Percentiles rank a stretch among this genome's conserved stretches.
Evolutionary conservation across 768 basidiomycete genomes (phyloP).

Genomic region (Dentipellis sp.): DNA sequence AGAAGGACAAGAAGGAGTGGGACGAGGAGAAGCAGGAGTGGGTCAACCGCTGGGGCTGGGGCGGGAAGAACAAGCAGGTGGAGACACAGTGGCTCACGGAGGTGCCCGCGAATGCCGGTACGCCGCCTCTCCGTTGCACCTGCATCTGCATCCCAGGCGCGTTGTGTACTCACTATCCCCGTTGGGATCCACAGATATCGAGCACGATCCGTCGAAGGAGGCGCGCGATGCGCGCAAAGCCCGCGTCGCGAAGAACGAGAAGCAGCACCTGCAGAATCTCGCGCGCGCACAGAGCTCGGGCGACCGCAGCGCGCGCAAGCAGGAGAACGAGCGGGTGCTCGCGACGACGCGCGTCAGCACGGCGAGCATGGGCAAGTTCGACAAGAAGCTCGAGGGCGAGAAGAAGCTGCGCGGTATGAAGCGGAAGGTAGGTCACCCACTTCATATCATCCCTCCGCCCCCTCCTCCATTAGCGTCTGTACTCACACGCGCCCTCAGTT

Average conservation of each 20-base stretch:
- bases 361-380: slow-evolving; percentile 93
- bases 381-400: slow-evolving; percentile 85
- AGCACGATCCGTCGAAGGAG: slow-evolving; percentile 69
- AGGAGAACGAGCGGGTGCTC: slow-evolving; percentile 67
- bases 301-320: slow-evolving; percentile 46
- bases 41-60: slow-evolving; percentile 84
- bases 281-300: slow-evolving; percentile 40
- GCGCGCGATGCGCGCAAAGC: slow-evolving; percentile 76
- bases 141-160: not conserved
- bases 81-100: slow-evolving; percentile 91
- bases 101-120: slow-evolving; percentile 81
- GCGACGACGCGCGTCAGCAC: slow-evolving; percentile 76
- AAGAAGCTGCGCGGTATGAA: slow-evolving; percentile 82
- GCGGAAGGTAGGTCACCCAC: slow-evolving; percentile 63
- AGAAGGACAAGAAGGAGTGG: slow-evolving; percentile 76
- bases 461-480: not conserved
- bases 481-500: slow-evolving; percentile 43
- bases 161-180: not conserved
- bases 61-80: slow-evolving; percentile 79
- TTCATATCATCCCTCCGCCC: not conserved
- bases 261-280: slow-evolving; percentile 63
- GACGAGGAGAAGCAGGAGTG: slow-evolving; percentile 93
- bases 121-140: slow-evolving; percentile 15
- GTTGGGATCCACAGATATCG: slow-evolving; percentile 43
- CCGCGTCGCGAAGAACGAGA: slow-evolving; percentile 77